phyloP scores from a whole-genome alignment of 179 eudicot genomes.

The Spergularia azorica region DNA sequence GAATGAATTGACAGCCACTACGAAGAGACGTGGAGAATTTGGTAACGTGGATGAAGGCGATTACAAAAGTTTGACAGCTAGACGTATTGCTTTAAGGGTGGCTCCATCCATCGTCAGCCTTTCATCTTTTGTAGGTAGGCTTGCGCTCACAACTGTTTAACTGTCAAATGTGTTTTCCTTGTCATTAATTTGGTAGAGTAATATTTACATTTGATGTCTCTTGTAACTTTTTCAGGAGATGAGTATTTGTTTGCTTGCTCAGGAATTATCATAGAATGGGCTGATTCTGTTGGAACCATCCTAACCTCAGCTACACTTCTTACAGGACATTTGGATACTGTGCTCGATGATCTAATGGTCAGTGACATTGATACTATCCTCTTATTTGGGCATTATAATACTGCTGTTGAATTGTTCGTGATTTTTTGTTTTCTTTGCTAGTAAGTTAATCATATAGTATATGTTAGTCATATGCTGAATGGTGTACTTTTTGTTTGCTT shows the following conservation, averaged over 20 bases:
- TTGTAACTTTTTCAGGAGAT: background rate
- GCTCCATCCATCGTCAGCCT: background rate
- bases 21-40: too few species aligned
- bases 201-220: background rate
- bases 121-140: background rate
- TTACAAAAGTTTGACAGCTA: background rate
- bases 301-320: conserved; percentile 5
- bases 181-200: too few species aligned
- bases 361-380: background rate
- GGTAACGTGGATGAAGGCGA: background rate
- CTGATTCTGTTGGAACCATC: background rate
- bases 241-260: background rate
- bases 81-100: background rate
- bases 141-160: background rate
- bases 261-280: conserved; percentile 11
- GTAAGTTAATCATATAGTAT: background rate
- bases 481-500: background rate
- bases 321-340: background rate
- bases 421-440: too few species aligned
- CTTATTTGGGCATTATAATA: background rate
- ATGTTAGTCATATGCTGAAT: background rate
- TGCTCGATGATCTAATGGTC: background rate
- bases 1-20: too few species aligned
- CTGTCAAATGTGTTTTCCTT: background rate
- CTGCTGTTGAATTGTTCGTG: background rate